These are phyloP conservation scores for Exophiala alcalophila DNA, from an alignment of 2,329 filamentous ascomycete species.

Conservation along the genomic window DNA sequence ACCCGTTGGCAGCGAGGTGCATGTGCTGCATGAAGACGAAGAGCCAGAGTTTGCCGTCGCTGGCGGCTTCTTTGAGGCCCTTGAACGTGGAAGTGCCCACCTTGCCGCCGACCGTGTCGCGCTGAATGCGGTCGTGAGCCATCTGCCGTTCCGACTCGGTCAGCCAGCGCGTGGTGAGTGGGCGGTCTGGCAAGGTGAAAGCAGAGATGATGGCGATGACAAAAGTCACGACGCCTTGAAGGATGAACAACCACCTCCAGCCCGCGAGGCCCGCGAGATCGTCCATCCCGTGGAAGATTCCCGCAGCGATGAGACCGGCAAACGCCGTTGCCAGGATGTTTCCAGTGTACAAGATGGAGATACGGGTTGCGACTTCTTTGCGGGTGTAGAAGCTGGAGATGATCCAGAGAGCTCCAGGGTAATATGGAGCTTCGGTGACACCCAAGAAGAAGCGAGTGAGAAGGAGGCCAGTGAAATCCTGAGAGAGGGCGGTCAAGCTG, in stretches of 20 bases:
- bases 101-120: slow-evolving; percentile 9
- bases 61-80: slow-evolving; percentile 24
- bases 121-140: slow-evolving; percentile 38
- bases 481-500: slow-evolving; percentile 36
- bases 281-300: slow-evolving; percentile 54
- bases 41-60: slow-evolving; percentile 40
- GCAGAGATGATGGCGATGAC: slow-evolving; percentile 41
- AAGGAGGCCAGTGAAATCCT: slow-evolving; percentile 43
- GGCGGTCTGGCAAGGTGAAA: slow-evolving; percentile 43
- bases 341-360: slow-evolving; percentile 58
- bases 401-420: slow-evolving; percentile 62
- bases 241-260: slow-evolving; percentile 58
- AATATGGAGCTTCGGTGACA: slow-evolving; percentile 45
- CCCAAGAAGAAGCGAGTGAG: slow-evolving; percentile 43
- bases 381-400: slow-evolving; percentile 55
- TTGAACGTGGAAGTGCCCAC: slow-evolving; percentile 1
- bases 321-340: slow-evolving; percentile 61
- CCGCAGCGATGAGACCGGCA: slow-evolving; percentile 57
- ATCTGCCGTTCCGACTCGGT: slow-evolving; percentile 39
- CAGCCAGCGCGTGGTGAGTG: slow-evolving; percentile 37
- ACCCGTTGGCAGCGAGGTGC: slow-evolving; percentile 44
- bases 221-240: slow-evolving; percentile 53
- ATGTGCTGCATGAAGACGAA: slow-evolving; percentile 48
- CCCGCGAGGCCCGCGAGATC: slow-evolving; percentile 41
- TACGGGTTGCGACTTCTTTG: slow-evolving; percentile 49